phyloP scores from a whole-genome alignment of 768 basidiomycete genomes.

The Chalciporus piperatus region DNA sequence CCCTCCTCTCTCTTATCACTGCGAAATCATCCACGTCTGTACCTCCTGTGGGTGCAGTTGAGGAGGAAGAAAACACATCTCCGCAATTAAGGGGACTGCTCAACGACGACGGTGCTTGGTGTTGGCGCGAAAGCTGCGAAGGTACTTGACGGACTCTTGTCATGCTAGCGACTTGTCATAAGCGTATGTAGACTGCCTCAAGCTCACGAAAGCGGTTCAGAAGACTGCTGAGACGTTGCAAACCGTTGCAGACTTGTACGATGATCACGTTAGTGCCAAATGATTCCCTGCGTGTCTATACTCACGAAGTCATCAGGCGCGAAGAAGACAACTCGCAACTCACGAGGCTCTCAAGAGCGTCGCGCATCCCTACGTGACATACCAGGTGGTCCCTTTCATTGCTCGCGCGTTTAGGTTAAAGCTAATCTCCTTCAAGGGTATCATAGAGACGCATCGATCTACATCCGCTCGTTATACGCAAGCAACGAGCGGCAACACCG shows the following conservation, averaged over 20 bases:
- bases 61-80: constrained; percentile 43
- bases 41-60: constrained; percentile 44
- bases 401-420: background rate
- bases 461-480: constrained; percentile 65
- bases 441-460: constrained; percentile 72
- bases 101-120: constrained; percentile 79
- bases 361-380: constrained; percentile 70
- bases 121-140: constrained; percentile 77
- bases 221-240: constrained; percentile 71
- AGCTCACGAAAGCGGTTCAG: constrained; percentile 74
- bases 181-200: constrained; percentile 58
- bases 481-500: constrained; percentile 36
- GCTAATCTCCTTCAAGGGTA: constrained; percentile 41
- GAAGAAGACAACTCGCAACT: constrained; percentile 66
- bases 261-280: constrained; percentile 61
- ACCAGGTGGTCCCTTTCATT: constrained; percentile 56
- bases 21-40: constrained; percentile 56
- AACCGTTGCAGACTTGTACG: constrained; percentile 73
- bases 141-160: constrained; percentile 36
- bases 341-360: constrained; percentile 75
- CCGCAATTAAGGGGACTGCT: constrained; percentile 51
- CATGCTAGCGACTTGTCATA: background rate
- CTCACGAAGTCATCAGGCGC: constrained; percentile 47
- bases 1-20: constrained; percentile 71
- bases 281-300: background rate